A percentile compares a stretch with the other conserved stretches of the same genome.
These are phyloP conservation scores for Saccharum spontaneum DNA, from an alignment of 176 grass and related monocot species.

Conservation along the genomic window DNA sequence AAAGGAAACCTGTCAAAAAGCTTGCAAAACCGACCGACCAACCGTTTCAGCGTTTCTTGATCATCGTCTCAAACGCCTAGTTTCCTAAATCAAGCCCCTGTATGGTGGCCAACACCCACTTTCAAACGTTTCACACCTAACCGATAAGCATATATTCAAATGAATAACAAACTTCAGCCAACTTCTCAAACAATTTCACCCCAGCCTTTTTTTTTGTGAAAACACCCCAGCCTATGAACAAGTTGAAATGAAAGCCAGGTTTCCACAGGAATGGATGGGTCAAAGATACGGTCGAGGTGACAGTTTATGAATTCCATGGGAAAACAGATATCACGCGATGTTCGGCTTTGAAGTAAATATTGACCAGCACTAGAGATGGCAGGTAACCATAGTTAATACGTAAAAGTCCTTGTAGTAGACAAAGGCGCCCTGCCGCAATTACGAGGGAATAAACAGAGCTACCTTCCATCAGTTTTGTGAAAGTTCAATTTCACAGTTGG, in stretches of 20 bases:
- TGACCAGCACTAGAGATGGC: neutral
- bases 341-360: neutral
- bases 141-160: neutral
- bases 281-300: neutral
- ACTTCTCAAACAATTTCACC: neutral
- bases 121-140: neutral
- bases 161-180: neutral
- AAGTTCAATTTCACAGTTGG: neutral
- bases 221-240: neutral
- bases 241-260: neutral
- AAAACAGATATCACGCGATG: neutral
- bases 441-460: neutral
- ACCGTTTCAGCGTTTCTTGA: neutral
- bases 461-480: neutral
- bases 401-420: neutral
- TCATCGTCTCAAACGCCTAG: neutral
- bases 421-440: neutral
- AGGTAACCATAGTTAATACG: neutral
- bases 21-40: neutral
- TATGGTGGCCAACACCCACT: neutral
- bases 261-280: neutral
- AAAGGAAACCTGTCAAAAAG: neutral
- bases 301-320: neutral
- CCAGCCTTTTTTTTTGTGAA: no score
- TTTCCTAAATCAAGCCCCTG: neutral